A percentile compares a stretch with the other conserved stretches of the same genome.
Evolutionary conservation across 192 early-diverging fungal genomes (phyloP).

Genomic region (Coemansia asiatica): DNA sequence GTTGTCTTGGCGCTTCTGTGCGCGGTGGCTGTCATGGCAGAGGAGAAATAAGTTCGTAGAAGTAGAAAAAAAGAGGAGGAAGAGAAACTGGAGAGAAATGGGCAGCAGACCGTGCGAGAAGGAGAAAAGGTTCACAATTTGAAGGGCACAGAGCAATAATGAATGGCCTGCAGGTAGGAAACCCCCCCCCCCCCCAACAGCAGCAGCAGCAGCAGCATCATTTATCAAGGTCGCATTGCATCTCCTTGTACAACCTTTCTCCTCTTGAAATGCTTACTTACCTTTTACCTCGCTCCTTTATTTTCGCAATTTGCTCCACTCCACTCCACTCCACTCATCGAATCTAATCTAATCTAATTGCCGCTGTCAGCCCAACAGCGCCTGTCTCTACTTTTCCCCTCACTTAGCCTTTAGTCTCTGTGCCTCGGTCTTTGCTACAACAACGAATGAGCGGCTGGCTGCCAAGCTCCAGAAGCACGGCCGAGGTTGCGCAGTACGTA

Average conservation of each 20-base stretch:
- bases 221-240: background rate
- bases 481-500: constrained; percentile 29
- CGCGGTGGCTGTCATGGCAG: background rate
- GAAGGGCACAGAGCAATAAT: no score
- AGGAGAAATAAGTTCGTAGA: background rate
- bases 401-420: background rate
- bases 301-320: background rate
- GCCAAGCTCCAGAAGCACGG: background rate
- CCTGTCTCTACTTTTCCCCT: background rate
- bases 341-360: background rate
- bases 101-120: no score
- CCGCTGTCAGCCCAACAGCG: background rate
- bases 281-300: background rate
- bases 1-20: background rate
- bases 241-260: background rate
- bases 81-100: background rate
- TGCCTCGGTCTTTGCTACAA: background rate
- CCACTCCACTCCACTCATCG: no score
- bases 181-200: no score
- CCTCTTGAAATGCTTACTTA: background rate
- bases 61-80: background rate
- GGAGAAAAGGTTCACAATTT: no score
- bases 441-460: constrained; percentile 7
- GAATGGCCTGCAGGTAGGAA: no score
- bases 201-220: no score